These are phyloP conservation scores for Eucalyptus cladocalyx DNA, from an alignment of 345 rosid genomes.

Conservation along the genomic window DNA sequence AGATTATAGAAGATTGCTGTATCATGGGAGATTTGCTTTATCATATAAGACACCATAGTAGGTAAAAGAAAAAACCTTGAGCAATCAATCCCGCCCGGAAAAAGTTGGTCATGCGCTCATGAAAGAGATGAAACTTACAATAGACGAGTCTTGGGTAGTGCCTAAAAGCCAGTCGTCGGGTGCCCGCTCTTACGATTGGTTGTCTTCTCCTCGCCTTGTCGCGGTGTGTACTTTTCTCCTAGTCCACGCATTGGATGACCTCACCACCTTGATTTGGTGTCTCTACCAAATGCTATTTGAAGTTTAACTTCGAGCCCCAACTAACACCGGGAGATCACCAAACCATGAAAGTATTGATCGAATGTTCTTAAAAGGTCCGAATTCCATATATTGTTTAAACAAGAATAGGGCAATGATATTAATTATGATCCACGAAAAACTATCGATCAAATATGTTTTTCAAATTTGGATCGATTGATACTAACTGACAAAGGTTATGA, in stretches of 20 bases:
- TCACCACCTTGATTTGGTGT: neutral
- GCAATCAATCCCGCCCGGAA: neutral
- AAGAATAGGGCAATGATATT: neutral
- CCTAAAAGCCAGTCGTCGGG: neutral
- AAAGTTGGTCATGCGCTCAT: neutral
- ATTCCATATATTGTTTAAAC: neutral
- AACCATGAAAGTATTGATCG: neutral
- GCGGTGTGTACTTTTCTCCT: neutral
- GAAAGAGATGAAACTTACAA: neutral
- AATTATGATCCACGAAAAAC: neutral
- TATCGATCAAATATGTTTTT: neutral
- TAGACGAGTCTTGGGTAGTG: neutral
- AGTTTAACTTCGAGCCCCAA: neutral
- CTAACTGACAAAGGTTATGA: neutral
- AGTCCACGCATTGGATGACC: neutral
- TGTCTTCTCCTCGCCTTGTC: neutral
- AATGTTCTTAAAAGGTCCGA: neutral
- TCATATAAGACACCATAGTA: neutral
- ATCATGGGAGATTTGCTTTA: too few species aligned
- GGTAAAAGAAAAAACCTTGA: neutral
- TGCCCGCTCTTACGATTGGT: neutral
- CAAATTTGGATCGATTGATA: neutral
- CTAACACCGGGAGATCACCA: neutral
- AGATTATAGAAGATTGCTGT: accelerated
- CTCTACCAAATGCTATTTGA: neutral